Base-by-base conservation (phyloP, 495 filamentous ascomycete species). In the Astrothelium macrocarpum region DNA sequence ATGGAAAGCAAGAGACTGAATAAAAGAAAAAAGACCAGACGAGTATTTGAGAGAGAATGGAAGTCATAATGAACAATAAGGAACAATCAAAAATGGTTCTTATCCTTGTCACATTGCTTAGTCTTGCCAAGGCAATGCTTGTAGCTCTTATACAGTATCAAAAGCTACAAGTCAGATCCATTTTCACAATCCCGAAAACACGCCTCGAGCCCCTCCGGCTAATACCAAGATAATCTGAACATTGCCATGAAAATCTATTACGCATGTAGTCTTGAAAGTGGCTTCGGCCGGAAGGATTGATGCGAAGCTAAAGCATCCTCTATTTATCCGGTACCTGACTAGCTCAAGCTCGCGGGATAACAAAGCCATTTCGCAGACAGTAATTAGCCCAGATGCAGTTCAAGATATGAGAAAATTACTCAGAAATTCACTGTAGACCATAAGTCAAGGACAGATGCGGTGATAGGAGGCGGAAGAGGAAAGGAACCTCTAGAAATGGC, bases 241-340 rank as follows among this genome's bases (percentile, higher is more conserved):
- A 12, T 28, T 20, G 14, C 5, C 29, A 9, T 56, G 49, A 26
- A 16, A 2, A n/a, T 56, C 49, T 20, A 29, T 56, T 56, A 29
- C 49, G 49, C 49, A 5, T 12, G 26, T 2, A 25, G n/a, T 18
- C 3, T n/a, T 9, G 12, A 9, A 56, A 29, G 20, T 2, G 49
- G 20, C 25, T 56, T 26, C 49, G 25, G 12, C 9, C 20, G 9
- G 49, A n/a, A 5, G 20, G 49, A 56, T 29, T 26, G 49, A n/a
- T 28, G 20, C 49, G 29, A 25, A 26, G 12, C 11, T 49, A 20
- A 56, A 56, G 49, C 9, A 9, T 29, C 16, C 7, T 29, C 49
- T 26, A 56, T 56, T 56, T 56, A 56, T 2, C 49, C 49, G 49
- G 49, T 56, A 56, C 49, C 49, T 56, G 25, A 29, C 49, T 56